phyloP scores from a whole-genome alignment of 129 eudicot species.

The Gnaphalium uliginosum region DNA sequence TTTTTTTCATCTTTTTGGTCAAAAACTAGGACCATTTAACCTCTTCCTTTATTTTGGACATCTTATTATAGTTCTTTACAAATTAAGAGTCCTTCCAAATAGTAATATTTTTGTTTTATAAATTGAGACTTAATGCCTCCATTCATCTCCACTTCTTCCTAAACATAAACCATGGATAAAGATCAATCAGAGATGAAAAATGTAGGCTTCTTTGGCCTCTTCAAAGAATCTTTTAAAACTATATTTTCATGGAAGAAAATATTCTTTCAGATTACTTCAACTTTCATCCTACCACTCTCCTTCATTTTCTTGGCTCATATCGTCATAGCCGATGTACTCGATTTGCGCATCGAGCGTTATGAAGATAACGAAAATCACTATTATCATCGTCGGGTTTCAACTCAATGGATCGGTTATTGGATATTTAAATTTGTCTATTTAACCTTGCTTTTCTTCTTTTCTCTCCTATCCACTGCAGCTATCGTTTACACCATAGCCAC shows the following conservation, averaged over 20 bases:
- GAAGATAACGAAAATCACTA: not conserved
- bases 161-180: slow-evolving; percentile 32
- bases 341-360: slow-evolving; percentile 10
- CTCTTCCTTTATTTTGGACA: not conserved
- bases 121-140: slow-evolving; percentile 13
- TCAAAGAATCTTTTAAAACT: slow-evolving; percentile 39
- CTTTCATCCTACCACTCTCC: slow-evolving; percentile 47
- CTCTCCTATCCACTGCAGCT: slow-evolving; percentile 46
- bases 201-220: slow-evolving; percentile 44
- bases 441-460: slow-evolving; percentile 37
- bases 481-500: slow-evolving; percentile 41
- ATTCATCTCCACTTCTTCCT: slow-evolving; percentile 7
- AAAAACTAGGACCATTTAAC: not conserved
- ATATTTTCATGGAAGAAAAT: slow-evolving; percentile 38
- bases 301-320: slow-evolving; percentile 38
- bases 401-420: slow-evolving; percentile 32
- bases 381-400: not conserved
- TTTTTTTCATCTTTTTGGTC: not conserved
- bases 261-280: slow-evolving; percentile 36
- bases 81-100: not conserved
- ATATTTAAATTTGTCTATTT: slow-evolving; percentile 35
- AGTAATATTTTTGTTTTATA: slow-evolving; percentile 18
- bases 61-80: not conserved
- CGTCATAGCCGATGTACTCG: slow-evolving; percentile 6
- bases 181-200: slow-evolving; percentile 42